Conservation (phyloP, 2,329 filamentous ascomycete species). For the Fusarium pseudocircinatum region DNA sequence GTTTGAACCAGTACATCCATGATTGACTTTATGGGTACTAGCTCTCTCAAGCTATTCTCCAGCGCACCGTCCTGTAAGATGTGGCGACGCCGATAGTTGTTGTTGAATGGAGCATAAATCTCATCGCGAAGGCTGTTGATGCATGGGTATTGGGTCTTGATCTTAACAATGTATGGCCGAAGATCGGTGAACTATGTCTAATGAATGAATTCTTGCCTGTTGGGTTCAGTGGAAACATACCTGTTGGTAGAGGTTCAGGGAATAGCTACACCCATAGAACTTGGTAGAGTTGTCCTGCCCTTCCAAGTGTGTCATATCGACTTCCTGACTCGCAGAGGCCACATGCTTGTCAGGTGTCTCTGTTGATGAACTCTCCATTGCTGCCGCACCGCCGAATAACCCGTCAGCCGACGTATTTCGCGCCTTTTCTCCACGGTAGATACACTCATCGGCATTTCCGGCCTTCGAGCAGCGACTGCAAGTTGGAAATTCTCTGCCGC, state of each 20-base stretch:
- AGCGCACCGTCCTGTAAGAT: neutral
- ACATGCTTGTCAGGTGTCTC: accelerated
- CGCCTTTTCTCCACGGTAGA: neutral
- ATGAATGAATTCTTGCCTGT: no score
- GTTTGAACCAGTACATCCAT: neutral
- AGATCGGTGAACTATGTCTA: neutral
- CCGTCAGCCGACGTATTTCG: no score
- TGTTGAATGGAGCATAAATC: neutral
- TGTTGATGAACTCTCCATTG: no score
- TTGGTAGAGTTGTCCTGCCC: neutral
- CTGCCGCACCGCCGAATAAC: no score
- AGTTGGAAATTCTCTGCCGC: neutral
- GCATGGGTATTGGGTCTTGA: neutral
- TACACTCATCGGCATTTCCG: neutral
- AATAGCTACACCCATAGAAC: neutral
- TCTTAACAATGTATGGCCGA: neutral
- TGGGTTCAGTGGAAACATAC: no score
- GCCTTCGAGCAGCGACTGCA: neutral
- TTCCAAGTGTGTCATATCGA: neutral
- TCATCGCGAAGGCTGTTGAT: neutral
- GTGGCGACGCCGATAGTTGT: neutral
- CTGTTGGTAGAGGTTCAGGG: neutral
- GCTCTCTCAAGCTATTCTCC: neutral
- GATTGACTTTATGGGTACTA: neutral
- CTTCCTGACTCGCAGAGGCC: accelerated